Evolutionary conservation across 495 filamentous ascomycete species (phyloP).

Genomic region (Aspergillus wentii): DNA sequence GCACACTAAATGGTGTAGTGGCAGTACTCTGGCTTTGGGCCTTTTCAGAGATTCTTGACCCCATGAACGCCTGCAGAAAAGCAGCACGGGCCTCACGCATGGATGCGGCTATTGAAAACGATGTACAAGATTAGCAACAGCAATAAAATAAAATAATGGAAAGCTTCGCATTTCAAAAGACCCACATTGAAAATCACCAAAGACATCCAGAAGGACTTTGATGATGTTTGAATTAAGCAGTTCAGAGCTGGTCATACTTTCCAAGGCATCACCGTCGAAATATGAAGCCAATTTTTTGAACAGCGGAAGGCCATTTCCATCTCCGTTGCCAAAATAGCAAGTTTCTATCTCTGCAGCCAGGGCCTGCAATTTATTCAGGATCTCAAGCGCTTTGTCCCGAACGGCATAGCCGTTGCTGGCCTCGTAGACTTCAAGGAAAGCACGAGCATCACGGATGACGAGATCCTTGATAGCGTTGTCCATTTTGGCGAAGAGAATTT

Average conservation of each 20-base stretch:
- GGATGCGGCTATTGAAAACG: slow-evolving; percentile 13
- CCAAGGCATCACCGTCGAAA: slow-evolving; percentile 80
- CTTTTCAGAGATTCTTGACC: slow-evolving; percentile 54
- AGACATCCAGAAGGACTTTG: slow-evolving; percentile 72
- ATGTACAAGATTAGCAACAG: too few species aligned
- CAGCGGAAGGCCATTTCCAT: slow-evolving; percentile 48
- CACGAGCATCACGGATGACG: slow-evolving; percentile 69
- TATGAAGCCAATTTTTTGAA: slow-evolving; percentile 78
- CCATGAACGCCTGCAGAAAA: slow-evolving; percentile 97
- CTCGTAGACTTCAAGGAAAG: slow-evolving; percentile 80
- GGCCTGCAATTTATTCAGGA: slow-evolving; percentile 64
- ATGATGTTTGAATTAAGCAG: slow-evolving; percentile 87
- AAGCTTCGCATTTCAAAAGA: slow-evolving; percentile 3
- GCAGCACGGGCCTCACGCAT: slow-evolving; percentile 64
- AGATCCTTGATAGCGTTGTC: slow-evolving; percentile 64
- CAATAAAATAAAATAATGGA: background rate
- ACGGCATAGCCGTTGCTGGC: slow-evolving; percentile 64
- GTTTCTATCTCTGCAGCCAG: slow-evolving; percentile 66
- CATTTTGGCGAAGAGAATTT: slow-evolving; percentile 37
- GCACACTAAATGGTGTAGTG: slow-evolving; percentile 80
- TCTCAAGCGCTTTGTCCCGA: slow-evolving; percentile 70
- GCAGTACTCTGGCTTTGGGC: slow-evolving; percentile 59
- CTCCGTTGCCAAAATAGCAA: slow-evolving; percentile 58
- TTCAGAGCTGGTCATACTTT: slow-evolving; percentile 97
- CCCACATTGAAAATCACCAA: slow-evolving; percentile 57